These are phyloP conservation scores for Termitomyces sp. DNA, from an alignment of 768 basidiomycete genomes.

Conservation along the genomic window DNA sequence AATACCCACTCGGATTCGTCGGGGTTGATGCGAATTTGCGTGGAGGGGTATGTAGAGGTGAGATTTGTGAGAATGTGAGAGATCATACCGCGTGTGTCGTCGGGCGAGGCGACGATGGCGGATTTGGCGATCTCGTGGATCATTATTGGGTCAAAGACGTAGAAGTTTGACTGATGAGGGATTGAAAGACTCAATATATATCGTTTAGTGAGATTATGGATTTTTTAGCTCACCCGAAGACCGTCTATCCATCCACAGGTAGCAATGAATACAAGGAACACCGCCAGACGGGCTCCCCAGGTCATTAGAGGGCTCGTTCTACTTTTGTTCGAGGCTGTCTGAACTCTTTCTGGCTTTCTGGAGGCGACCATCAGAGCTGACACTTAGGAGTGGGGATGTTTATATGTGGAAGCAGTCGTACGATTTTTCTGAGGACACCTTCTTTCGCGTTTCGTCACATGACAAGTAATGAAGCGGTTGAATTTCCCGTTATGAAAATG, in stretches of 20 bases:
- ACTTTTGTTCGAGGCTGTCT: not conserved
- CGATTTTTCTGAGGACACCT: slow-evolving; percentile 2
- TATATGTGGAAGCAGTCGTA: slow-evolving; percentile 5
- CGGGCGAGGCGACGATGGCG: slow-evolving; percentile 61
- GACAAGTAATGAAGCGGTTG: not conserved
- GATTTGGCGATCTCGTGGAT: slow-evolving; percentile 71
- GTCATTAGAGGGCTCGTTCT: slow-evolving; percentile 13
- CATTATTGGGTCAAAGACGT: slow-evolving; percentile 69
- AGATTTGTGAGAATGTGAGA: slow-evolving; percentile 79
- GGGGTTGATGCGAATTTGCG: slow-evolving; percentile 47
- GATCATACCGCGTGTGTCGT: slow-evolving; percentile 71
- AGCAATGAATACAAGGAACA: slow-evolving; percentile 28
- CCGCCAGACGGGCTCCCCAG: slow-evolving; percentile 31
- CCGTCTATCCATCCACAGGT: slow-evolving; percentile 49
- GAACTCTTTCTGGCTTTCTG: slow-evolving; percentile 1
- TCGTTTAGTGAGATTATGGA: not conserved
- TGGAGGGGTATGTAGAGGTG: slow-evolving; percentile 60
- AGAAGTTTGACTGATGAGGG: slow-evolving; percentile 49
- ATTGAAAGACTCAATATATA: not conserved
- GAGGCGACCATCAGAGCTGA: slow-evolving; percentile 7
- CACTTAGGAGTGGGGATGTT: not conserved
- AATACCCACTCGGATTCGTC: slow-evolving; percentile 84
- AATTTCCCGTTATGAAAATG: too few species aligned
- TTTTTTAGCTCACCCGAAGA: slow-evolving; percentile 48
- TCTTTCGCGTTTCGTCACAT: slow-evolving; percentile 5